Base-by-base conservation (phyloP, 2,329 filamentous ascomycete genomes). In the Nothomitra cinnamomea region DNA sequence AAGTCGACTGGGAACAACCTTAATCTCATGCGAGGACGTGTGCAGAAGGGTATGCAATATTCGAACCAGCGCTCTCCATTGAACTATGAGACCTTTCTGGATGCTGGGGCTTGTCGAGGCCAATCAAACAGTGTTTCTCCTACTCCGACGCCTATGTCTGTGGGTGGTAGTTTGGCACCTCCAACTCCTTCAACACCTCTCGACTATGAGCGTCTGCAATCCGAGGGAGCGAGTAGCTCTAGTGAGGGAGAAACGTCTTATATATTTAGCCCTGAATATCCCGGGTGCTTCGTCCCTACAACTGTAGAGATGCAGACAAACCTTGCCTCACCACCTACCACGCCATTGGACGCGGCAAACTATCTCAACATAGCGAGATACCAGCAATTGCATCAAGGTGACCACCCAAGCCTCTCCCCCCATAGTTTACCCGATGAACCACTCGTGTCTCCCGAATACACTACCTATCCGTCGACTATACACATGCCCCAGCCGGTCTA, bases 401-500 rank as follows among this genome's bases (percentile, higher is more conserved):
- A 17, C 4, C 35, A 19, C 12, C 36, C 50, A 10, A 22, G n/a
- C 6, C 32, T 43, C 36, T 32, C 22, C n/a, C 2, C 38, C n/a
- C 38, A 32, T 13, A 36, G 28, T 13, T 2, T 28, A 19, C 22
- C 52, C 10, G 52, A 53, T 8, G 52, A 43, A 8, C 40, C 52
- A 8, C 2, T 47, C 15, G 6, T 43, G 19, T 53, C 52, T 50
- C 22, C 52, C 17, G 28, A 43, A 32, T 53, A 47, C 35, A 36
- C 21, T 15, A 24, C 52, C 15, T 53, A 15, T n/a, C 40, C 38
- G 21, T 36, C 52, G 13, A 47, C 42, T 21, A 43, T 53, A 22
- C 52, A 53, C 19, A 53, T 53, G 52, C 52, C 52, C n/a, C 52
- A 53, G 52, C 52, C 52, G 12, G 25, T 47, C 8, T 53, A 53